Evolutionary conservation across 176 grass and related monocot genomes (phyloP), one percentile per base, ranked within the genome.

Genomic region (Alloteropsis semialata): DNA sequence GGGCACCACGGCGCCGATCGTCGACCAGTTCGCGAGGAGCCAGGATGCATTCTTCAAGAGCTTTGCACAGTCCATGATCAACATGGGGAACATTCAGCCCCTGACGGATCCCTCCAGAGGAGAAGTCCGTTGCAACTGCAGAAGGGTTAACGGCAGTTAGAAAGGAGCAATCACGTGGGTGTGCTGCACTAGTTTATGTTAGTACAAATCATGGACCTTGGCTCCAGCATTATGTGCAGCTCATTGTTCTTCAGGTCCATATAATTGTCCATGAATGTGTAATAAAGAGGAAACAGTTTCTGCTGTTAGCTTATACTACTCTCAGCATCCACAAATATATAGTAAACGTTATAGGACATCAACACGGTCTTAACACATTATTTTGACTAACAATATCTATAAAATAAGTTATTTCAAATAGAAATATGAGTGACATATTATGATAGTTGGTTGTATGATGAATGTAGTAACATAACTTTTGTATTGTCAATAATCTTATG

Each of bases 31-130:
- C 6, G 93, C 88, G 0, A n/a, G 19, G 21, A 88, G 85, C 77
- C 90, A 91, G 65, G 64, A 19, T 2, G 72, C 76, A 22, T 96
- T 96, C 88, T 96, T 96, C 53, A 5, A 2, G 1, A 81, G 9
- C 9, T 96, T 96, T 14, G 88, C 75, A 0, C 24, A 25, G 36
- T 85, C 88, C 4, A 96, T 96, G 90, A 89, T 93, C 72, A 84
- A 87, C 19, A 96, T 96, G 93, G 90, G 88, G 2, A 96, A 89
- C 65, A 81, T 92, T 1, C 24, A 1, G 10, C 90, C 88, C 2
- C 9, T 90, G 0, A 96, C 88, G 21, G 78, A 51, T 34, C 82
- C 49, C 1, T 46, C 64, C 36, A 3, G 4, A 1, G 93, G 90
- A 10, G 75, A 96, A 34, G 39, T 96, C 36, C 61, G 93, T 43